Base-by-base conservation (phyloP, 805 yeast genomes). In the Sugiyamaella mastotermitis region DNA sequence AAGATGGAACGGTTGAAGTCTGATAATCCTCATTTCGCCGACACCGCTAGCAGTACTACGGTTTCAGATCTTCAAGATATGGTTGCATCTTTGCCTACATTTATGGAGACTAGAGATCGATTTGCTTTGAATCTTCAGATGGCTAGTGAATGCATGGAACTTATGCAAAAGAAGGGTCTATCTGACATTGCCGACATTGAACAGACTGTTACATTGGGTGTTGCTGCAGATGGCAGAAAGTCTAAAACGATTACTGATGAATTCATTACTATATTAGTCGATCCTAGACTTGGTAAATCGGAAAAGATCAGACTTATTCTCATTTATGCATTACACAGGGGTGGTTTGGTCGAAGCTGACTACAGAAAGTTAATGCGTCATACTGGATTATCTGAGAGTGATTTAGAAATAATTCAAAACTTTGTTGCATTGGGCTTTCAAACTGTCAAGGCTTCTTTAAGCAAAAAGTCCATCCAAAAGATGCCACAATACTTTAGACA, bases 181-280 rank as follows among this genome's bases (percentile, higher is more conserved):
- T 77, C 81, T 6, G 85, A 76, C 43, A 67, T 83, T 14, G 85
- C 95, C 1, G 92, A 84, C 46, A 70, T 87, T 42, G 97, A 92
- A 60, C 96, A 88, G 61, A 74, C 79, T 14, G 69, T 87, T 46
- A 83, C 86, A 3, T 75, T 76, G 30, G 94, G 94, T 16, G 58
- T 72, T 2, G 78, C 77, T 40, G 66, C 78, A 33, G 83, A 84
- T 46, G 87, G 90, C 2, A 71, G 70, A 19, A 73, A 73, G 48
- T 70, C 71, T 31, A 55, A 56, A 31, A 74, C 71, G 37, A 61
- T 83, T 17, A 78, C 82, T 22, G 82, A 76, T 36, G 75, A 72
- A 24, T 61, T 87, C 40, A 65, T 88, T 20, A 67, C 62, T 3
- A 55, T 78, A 16, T 64, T 90, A 16, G 58, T 47, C 22, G 60